Conservation (phyloP, 208 protist genomes). For the Leishmania braziliensis region DNA sequence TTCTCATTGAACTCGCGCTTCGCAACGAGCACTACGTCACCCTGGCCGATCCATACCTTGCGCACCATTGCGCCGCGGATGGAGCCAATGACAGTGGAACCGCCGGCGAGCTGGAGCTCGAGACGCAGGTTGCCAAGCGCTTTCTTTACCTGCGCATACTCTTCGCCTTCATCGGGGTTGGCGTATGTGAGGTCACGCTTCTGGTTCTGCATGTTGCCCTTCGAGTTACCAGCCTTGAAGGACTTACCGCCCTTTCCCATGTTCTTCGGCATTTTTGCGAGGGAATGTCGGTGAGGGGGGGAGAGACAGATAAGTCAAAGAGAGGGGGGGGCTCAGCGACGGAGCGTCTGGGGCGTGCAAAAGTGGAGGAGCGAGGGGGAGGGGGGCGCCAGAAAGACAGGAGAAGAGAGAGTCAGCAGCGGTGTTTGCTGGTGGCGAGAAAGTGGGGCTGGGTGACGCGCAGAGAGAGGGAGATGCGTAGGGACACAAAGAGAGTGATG, state of each 20-base stretch:
- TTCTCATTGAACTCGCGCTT: constrained; percentile 84
- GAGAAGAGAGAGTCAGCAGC: not conserved
- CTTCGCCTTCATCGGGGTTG: constrained; percentile 96
- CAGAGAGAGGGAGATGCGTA: not conserved
- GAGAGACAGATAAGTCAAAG: not conserved
- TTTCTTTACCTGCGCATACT: constrained; percentile 97
- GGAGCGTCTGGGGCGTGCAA: not conserved
- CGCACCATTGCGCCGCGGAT: constrained; percentile 89
- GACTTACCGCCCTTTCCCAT: constrained; percentile 97
- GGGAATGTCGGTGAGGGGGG: not conserved
- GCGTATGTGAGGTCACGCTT: constrained; percentile 97
- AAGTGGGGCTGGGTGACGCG: not conserved
- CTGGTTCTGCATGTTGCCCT: constrained; percentile 93
- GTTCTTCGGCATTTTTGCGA: constrained; percentile 91
- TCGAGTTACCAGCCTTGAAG: constrained; percentile 94
- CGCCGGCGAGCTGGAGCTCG: constrained; percentile 89
- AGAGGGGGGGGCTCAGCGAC: not conserved
- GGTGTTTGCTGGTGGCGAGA: not conserved
- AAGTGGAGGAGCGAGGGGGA: no score
- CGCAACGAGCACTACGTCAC: constrained; percentile 82
- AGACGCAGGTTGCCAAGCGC: constrained; percentile 98
- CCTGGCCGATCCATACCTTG: constrained; percentile 79
- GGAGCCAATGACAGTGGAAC: constrained; percentile 72
- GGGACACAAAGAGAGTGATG: not conserved
- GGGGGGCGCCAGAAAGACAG: not conserved